Evolutionary conservation across 2,329 filamentous ascomycete species (phyloP), one percentile per base, ranked within the genome.

Genomic region (Hypoxylon sp.): DNA sequence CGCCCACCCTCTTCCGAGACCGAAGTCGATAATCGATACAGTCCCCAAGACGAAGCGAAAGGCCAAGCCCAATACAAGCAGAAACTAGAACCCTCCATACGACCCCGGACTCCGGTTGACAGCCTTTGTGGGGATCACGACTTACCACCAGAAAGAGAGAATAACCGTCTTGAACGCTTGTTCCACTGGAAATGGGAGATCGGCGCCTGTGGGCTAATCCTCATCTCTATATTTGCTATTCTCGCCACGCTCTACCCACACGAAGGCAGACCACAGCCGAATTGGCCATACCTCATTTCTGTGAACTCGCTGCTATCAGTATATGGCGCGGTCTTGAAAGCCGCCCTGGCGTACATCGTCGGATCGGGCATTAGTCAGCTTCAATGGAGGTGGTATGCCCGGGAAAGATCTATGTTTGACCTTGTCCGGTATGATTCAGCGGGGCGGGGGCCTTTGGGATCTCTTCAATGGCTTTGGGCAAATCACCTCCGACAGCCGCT

Each of bases 301-400:
- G 22, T 50, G 22, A 50, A 50, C 22, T 50, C 48, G 22, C 48
- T 50, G 3, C 48, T 50, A 10, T 50, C 48, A 13, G 27, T 50
- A 5, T 50, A 50, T n/a, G 13, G 13, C 13, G 27, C 27, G 25
- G 22, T 25, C 8, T 31, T 50, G 4, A 50, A 50, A 27, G 48
- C 48, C 7, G 27, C 22, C 14, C 25, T 50, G 2, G 33, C 51
- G 10, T 37, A 37, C 35, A 35, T 55, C 17, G 6, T 25, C 14
- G 51, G 22, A 13, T 40, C 51, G 8, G 11, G 51, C 20, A 40
- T 55, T 22, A 35, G 51, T 2, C 57, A 61, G 22, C 33, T 61
- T 2, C 57, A 61, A 22, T 61, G 57, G 57, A 25, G n/a, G 11
- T 61, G 57, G 57, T 61, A 53, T 22, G 42, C 57, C 2, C 48